These are phyloP conservation scores for Ramichloridium luteum DNA, from an alignment of 2,329 filamentous ascomycete genomes.

Conservation along the genomic window DNA sequence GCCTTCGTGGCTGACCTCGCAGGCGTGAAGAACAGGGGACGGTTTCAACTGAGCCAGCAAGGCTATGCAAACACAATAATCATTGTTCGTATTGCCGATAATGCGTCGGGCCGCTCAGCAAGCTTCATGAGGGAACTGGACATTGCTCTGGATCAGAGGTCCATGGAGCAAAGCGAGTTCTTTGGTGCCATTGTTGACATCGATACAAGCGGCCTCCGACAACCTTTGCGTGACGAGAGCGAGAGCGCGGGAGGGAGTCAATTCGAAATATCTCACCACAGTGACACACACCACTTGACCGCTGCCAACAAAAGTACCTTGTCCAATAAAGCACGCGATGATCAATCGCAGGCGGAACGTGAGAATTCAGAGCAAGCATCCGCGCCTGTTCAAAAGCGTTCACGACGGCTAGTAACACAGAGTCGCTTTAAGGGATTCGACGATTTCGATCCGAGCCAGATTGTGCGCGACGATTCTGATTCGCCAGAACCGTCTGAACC, in stretches of 20 bases:
- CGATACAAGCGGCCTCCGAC: constrained; percentile 60
- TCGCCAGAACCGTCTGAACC: constrained; percentile 10
- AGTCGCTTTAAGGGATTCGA: constrained; percentile 47
- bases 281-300: background rate
- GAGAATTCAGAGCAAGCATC: constrained; percentile 4
- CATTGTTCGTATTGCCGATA: constrained; percentile 58
- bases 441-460: constrained; percentile 25
- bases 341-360: constrained; percentile 1
- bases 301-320: background rate
- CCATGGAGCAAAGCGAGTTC: constrained; percentile 83
- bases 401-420: constrained; percentile 26
- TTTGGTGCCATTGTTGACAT: constrained; percentile 77
- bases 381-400: constrained; percentile 4
- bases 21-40: constrained; percentile 52
- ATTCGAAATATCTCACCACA: no score
- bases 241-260: background rate
- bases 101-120: constrained; percentile 27
- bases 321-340: background rate
- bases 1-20: constrained; percentile 62
- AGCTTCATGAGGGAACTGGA: constrained; percentile 40
- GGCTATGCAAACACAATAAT: constrained; percentile 48
- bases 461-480: constrained; percentile 14
- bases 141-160: constrained; percentile 61
- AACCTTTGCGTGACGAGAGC: constrained; percentile 46
- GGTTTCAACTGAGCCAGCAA: constrained; percentile 20